Evolutionary conservation across 345 rosid genomes (phyloP).

Genomic region (Citrus glauca): DNA sequence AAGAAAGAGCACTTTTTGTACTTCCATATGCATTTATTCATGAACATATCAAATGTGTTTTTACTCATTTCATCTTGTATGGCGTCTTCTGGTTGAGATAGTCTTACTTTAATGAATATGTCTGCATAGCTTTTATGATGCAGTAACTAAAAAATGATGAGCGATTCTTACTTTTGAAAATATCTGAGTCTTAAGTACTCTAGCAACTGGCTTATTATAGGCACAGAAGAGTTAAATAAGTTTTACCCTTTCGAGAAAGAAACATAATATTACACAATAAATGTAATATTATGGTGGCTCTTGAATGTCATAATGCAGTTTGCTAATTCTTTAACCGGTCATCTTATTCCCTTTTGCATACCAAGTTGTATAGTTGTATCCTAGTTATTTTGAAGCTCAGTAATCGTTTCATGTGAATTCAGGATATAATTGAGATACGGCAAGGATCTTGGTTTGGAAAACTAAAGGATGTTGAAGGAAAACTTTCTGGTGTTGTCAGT

Average conservation of each 20-base stretch:
- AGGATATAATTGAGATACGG: conserved; percentile 59
- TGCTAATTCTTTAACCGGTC: neutral
- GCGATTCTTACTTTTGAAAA: neutral
- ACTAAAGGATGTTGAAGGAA: conserved; percentile 56
- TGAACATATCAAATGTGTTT: neutral
- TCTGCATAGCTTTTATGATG: neutral
- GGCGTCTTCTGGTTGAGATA: neutral
- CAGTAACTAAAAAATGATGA: neutral
- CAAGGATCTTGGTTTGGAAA: conserved; percentile 91
- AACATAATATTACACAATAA: neutral
- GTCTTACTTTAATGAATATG: neutral
- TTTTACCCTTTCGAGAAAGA: neutral
- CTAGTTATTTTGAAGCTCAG: neutral
- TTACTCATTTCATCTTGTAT: neutral
- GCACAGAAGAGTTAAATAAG: neutral
- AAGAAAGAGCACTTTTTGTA: neutral
- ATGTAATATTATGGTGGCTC: neutral
- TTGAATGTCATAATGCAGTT: neutral
- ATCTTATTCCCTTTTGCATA: neutral
- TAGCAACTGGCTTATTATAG: too few relatives aligned
- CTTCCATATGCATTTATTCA: neutral
- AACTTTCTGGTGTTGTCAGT: conserved; percentile 75
- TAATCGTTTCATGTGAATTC: conserved; percentile 7
- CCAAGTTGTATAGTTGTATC: neutral
- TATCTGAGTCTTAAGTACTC: neutral